Percentiles rank a stretch among this genome's conserved stretches.
phyloP scores from a whole-genome alignment of 2,329 filamentous ascomycete genomes.

The Onygenales sp. region DNA sequence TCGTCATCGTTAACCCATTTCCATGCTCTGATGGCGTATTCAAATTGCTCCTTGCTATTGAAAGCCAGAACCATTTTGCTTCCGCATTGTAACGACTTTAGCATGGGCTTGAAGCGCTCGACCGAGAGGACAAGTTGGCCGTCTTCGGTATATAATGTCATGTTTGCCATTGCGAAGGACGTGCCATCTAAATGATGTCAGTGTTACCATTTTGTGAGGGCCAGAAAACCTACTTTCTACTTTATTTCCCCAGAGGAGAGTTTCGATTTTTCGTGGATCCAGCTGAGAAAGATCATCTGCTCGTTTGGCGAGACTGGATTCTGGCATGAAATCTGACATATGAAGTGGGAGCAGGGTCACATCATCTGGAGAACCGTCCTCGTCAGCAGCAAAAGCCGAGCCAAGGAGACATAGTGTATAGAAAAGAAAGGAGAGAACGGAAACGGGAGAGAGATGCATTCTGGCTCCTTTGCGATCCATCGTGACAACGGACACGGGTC shows the following conservation, averaged over 20 bases:
- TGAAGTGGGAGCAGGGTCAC: neutral
- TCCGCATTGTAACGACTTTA: slow-evolving; percentile 2
- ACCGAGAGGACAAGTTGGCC: slow-evolving; percentile 3
- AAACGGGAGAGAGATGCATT: neutral
- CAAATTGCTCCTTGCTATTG: slow-evolving; percentile 1
- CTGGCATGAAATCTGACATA: slow-evolving; percentile 2
- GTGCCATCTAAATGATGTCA: neutral
- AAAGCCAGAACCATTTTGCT: slow-evolving; percentile 2
- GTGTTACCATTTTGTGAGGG: neutral
- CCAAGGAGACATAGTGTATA: neutral
- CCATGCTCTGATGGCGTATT: slow-evolving; percentile 5
- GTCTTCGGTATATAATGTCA: slow-evolving; percentile 3
- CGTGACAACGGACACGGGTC: too few relatives aligned
- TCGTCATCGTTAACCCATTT: slow-evolving; percentile 5
- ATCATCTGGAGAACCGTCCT: neutral
- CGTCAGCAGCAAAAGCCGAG: neutral
- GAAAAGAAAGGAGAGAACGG: neutral
- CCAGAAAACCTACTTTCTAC: neutral
- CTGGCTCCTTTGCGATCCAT: too few relatives aligned
- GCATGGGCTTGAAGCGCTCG: slow-evolving; percentile 3
- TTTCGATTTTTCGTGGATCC: slow-evolving; percentile 1
- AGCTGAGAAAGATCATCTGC: neutral
- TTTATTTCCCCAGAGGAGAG: slow-evolving; percentile 2
- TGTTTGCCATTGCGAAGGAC: slow-evolving; percentile 4
- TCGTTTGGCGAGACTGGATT: slow-evolving; percentile 1